Conservation (phyloP, 352 stramenopile species). For the Globisporangium orthogonon region DNA sequence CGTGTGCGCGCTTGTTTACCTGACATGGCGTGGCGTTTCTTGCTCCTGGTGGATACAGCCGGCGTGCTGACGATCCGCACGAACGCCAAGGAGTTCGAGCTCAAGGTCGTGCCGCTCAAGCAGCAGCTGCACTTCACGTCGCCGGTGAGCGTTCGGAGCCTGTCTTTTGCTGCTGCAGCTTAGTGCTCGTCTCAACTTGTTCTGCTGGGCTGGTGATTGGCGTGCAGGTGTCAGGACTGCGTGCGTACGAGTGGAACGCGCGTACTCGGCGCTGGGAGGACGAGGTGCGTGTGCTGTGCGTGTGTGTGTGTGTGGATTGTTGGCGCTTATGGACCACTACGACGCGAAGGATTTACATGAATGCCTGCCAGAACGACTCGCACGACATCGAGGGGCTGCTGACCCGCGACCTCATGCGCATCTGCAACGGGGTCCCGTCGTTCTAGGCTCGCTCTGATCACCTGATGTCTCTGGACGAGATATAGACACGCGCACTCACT, state of each 20-base stretch:
- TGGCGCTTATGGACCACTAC: too few species aligned
- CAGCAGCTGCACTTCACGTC: constrained; percentile 69
- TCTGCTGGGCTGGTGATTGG: background rate
- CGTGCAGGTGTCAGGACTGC: constrained; percentile 57
- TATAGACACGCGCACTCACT: background rate
- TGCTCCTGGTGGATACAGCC: constrained; percentile 12
- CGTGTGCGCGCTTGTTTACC: background rate
- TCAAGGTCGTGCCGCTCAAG: constrained; percentile 48
- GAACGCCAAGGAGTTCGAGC: constrained; percentile 50
- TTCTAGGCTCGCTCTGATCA: constrained; percentile 31
- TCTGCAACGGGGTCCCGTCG: constrained; percentile 57
- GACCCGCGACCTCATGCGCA: constrained; percentile 76
- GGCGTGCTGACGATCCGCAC: constrained; percentile 39
- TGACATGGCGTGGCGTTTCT: background rate
- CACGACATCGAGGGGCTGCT: constrained; percentile 78
- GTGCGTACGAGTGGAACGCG: constrained; percentile 69
- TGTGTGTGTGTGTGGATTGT: too few species aligned
- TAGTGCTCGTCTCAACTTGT: too few species aligned
- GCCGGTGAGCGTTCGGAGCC: constrained; percentile 21
- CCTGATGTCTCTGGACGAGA: background rate
- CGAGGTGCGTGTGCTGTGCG: constrained; percentile 54
- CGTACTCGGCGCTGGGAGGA: constrained; percentile 72
- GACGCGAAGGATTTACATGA: too few species aligned
- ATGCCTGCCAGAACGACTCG: constrained; percentile 40
- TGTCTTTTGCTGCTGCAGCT: background rate